phyloP scores from a whole-genome alignment of 495 filamentous ascomycete species.

The Apodospora peruviana region DNA sequence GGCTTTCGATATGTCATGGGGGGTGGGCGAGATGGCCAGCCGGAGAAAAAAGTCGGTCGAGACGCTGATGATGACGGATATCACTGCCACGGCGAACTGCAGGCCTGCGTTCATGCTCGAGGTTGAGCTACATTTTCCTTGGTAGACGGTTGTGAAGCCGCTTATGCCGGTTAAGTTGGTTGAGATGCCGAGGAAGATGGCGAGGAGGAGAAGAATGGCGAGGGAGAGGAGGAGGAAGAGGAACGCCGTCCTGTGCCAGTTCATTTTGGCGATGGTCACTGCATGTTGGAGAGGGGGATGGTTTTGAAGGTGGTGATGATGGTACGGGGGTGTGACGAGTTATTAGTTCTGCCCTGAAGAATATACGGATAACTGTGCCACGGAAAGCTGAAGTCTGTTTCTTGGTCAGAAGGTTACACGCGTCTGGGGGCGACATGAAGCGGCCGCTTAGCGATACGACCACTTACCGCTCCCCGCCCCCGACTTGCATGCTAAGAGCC shows the following conservation, averaged over 20 bases:
- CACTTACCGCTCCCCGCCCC: too few species aligned
- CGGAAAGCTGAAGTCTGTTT: too few species aligned
- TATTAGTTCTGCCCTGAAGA: too few species aligned
- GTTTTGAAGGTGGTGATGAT: too few species aligned
- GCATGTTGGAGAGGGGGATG: too few species aligned
- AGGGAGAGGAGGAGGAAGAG: background rate
- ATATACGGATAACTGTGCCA: too few species aligned
- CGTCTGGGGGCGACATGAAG: too few species aligned
- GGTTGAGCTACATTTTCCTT: background rate
- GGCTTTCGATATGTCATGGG: background rate
- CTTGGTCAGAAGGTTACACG: too few species aligned
- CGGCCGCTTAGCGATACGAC: too few species aligned
- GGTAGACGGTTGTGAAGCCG: background rate
- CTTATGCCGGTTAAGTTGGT: background rate
- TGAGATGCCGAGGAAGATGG: background rate
- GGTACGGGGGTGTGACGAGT: too few species aligned
- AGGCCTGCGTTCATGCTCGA: background rate
- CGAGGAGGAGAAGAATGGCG: background rate
- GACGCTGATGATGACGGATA: background rate
- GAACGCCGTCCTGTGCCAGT: background rate
- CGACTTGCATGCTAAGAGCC: too few species aligned
- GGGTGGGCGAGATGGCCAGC: background rate
- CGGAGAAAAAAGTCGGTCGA: background rate
- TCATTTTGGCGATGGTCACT: background rate
- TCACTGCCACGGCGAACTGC: background rate